Evolutionary conservation across 176 grass and related monocot genomes (phyloP).

Genomic region (Metroxylon sagu): DNA sequence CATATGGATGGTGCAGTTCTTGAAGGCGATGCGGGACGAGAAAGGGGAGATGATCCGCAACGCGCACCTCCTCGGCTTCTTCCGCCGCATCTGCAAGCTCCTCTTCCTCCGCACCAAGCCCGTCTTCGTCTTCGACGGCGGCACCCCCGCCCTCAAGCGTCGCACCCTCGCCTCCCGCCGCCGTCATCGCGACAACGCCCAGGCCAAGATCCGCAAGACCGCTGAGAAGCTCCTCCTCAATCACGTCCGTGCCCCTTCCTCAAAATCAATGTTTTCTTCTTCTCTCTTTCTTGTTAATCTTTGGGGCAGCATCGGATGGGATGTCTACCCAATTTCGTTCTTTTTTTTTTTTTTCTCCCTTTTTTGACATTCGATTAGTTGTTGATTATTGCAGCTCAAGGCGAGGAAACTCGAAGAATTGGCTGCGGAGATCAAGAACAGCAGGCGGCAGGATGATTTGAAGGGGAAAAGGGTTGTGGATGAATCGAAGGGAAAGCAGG

Average conservation of each 20-base stretch:
- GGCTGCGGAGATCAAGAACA: conserved; percentile 57
- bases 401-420: conserved; percentile 89
- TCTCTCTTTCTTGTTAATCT: not conserved
- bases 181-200: conserved; percentile 67
- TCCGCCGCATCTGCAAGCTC: conserved; percentile 92
- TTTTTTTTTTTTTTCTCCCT: not conserved
- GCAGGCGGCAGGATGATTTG: conserved; percentile 25
- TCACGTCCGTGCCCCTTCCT: conserved; percentile 32
- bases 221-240: conserved; percentile 84
- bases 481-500: no score
- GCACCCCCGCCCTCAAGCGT: conserved; percentile 72
- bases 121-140: conserved; percentile 84
- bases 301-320: no score
- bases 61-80: conserved; percentile 83
- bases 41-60: conserved; percentile 87
- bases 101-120: conserved; percentile 76
- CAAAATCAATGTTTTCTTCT: no score
- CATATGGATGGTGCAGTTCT: conserved; percentile 99
- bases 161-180: conserved; percentile 70
- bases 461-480: conserved; percentile 14
- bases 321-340: not conserved
- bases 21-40: conserved; percentile 93
- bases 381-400: conserved; percentile 49
- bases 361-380: not conserved
- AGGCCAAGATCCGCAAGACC: conserved; percentile 91